Conservation (phyloP, 768 basidiomycete genomes). For the Hortiboletus flavorubellus region DNA sequence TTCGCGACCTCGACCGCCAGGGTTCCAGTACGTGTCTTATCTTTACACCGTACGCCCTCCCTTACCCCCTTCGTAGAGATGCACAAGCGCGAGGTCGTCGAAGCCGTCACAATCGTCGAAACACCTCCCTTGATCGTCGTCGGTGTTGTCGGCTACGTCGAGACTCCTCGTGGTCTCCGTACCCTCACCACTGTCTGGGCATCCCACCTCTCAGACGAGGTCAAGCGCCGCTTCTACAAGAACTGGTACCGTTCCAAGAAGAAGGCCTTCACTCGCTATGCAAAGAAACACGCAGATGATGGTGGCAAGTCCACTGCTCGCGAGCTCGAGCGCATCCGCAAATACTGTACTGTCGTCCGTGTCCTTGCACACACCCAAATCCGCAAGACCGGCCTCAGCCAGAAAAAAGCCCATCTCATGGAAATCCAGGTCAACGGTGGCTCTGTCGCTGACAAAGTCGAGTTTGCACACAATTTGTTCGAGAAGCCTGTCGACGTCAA, state of each 20-base stretch:
- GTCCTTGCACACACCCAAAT: conserved; percentile 99
- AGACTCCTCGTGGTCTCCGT: conserved; percentile 98
- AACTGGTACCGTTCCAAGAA: conserved; percentile 99
- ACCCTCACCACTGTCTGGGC: conserved; percentile 99
- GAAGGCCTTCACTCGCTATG: conserved; percentile 99
- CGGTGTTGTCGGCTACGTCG: conserved; percentile 98
- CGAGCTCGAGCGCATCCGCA: conserved; percentile 98
- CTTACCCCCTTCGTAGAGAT: conserved; percentile 64
- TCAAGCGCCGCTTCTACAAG: conserved; percentile 99
- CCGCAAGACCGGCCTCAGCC: conserved; percentile 93
- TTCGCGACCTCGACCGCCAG: conserved; percentile 98
- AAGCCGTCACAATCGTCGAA: conserved; percentile 94
- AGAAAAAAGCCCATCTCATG: conserved; percentile 99
- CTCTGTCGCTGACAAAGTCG: conserved; percentile 93
- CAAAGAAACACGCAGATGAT: conserved; percentile 98
- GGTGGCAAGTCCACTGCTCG: conserved; percentile 87
- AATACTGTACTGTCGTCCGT: conserved; percentile 99
- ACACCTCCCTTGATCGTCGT: conserved; percentile 96
- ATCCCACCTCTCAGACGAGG: conserved; percentile 93
- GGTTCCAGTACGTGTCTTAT: conserved; percentile 81
- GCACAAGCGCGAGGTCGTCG: conserved; percentile 99
- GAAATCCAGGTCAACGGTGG: conserved; percentile 99
- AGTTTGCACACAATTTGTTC: conserved; percentile 89
- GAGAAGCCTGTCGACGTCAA: conserved; percentile 92
- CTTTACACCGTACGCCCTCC: neutral